phyloP scores from a whole-genome alignment of 2,329 filamentous ascomycete genomes.

The Dactylellina drechsleri region DNA sequence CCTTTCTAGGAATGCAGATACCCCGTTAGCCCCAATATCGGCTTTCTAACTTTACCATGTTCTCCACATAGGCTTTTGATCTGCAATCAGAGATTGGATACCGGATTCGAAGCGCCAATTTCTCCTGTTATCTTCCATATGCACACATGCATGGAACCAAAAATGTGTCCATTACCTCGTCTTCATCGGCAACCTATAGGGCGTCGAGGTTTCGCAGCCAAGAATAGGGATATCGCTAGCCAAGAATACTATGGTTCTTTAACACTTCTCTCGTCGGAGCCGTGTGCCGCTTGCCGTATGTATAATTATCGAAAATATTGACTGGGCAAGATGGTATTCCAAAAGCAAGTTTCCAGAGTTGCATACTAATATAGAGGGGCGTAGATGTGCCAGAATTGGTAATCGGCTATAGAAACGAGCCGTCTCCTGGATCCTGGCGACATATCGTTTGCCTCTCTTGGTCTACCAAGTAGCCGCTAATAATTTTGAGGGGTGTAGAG shows the following conservation, averaged over 20 bases:
- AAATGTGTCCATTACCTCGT: not conserved
- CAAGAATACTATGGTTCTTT: not conserved
- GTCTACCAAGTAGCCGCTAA: not conserved
- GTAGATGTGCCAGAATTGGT: not conserved
- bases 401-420: constrained; percentile 17
- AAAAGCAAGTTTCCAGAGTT: constrained; percentile 13
- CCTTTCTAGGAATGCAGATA: not conserved
- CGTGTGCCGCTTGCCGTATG: no score
- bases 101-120: not conserved
- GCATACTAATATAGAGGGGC: not conserved
- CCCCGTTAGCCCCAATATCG: not conserved
- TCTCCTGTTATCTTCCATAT: not conserved
- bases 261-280: no score
- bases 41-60: constrained; percentile 15
- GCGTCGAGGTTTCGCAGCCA: no score
- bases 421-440: not conserved
- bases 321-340: not conserved
- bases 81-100: constrained; percentile 12
- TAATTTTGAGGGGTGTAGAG: not conserved
- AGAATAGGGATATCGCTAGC: not conserved
- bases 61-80: not conserved
- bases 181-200: no score
- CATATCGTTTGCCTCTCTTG: constrained; percentile 13
- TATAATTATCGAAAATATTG: no score
- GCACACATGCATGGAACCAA: not conserved